Conservation (phyloP, 805 yeast genomes). For the Jamesozyma gamospora region DNA sequence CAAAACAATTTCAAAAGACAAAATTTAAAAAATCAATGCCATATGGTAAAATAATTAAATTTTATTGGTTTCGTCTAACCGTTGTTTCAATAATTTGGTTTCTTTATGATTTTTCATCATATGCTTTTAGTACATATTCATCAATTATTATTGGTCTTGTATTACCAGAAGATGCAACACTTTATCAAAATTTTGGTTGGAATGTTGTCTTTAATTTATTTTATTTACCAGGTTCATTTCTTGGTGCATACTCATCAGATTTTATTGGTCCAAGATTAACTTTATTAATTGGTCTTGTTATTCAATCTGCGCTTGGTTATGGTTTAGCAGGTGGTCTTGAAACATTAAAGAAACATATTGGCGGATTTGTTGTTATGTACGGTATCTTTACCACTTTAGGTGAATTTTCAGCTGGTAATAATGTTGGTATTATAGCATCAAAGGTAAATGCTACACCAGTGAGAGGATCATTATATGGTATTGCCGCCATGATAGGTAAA, state of each 20-base stretch:
- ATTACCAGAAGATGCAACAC: constrained; percentile 47
- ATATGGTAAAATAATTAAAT: constrained; percentile 56
- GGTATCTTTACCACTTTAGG: constrained; percentile 84
- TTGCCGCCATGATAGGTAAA: constrained; percentile 88
- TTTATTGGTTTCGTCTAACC: constrained; percentile 71
- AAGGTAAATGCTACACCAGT: constrained; percentile 80
- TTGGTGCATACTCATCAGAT: constrained; percentile 82
- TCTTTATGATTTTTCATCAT: constrained; percentile 78
- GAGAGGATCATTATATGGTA: constrained; percentile 84
- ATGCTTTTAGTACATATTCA: constrained; percentile 81
- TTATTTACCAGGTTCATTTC: constrained; percentile 80
- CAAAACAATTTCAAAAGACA: constrained; percentile 58
- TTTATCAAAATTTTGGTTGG: constrained; percentile 83
- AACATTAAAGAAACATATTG: constrained; percentile 49
- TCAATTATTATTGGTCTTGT: constrained; percentile 53
- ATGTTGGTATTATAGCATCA: constrained; percentile 78
- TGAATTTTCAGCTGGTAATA: constrained; percentile 92
- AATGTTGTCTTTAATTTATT: constrained; percentile 78
- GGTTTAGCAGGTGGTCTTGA: constrained; percentile 69
- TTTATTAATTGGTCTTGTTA: constrained; percentile 51
- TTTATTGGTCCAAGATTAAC: constrained; percentile 86
- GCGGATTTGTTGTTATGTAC: constrained; percentile 72
- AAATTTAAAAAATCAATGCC: constrained; percentile 62
- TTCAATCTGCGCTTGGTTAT: constrained; percentile 74
- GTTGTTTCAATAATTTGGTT: constrained; percentile 80